A percentile compares a stretch with the other conserved stretches of the same genome.
These are phyloP conservation scores for Exophiala aquamarina DNA, from an alignment of 2,329 filamentous ascomycete species.

Conservation along the genomic window DNA sequence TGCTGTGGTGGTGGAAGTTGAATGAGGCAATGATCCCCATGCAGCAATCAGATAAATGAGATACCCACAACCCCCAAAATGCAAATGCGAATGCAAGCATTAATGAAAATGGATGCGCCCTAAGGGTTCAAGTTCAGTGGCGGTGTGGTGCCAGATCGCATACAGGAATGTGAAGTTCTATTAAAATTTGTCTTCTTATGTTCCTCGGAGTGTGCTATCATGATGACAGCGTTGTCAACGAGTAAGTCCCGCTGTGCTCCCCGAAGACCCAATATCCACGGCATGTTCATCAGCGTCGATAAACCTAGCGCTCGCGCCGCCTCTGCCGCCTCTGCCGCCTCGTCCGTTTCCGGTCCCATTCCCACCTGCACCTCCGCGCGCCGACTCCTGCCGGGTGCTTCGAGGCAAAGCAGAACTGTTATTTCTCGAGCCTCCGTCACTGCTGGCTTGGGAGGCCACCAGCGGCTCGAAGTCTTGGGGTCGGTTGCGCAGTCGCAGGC, in stretches of 20 bases:
- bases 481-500: constrained; percentile 14
- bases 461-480: background rate
- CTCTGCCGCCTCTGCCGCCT: background rate
- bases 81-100: background rate
- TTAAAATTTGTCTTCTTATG: too few relatives aligned
- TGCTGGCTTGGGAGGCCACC: background rate
- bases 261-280: constrained; percentile 13
- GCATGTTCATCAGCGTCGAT: constrained; percentile 16
- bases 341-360: background rate
- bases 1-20: too few relatives aligned
- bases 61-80: background rate
- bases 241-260: background rate
- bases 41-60: constrained; percentile 2
- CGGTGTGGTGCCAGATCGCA: too few relatives aligned
- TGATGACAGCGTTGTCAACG: background rate
- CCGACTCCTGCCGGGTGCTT: too few relatives aligned
- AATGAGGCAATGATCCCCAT: background rate
- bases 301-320: background rate
- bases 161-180: too few relatives aligned
- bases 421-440: too few relatives aligned
- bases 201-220: background rate
- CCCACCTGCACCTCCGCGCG: too few relatives aligned
- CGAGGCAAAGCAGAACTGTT: too few relatives aligned
- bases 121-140: too few relatives aligned
- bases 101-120: too few relatives aligned